Evolutionary conservation across 2,329 filamentous ascomycete species (phyloP).

Genomic region (Alternaria solani): DNA sequence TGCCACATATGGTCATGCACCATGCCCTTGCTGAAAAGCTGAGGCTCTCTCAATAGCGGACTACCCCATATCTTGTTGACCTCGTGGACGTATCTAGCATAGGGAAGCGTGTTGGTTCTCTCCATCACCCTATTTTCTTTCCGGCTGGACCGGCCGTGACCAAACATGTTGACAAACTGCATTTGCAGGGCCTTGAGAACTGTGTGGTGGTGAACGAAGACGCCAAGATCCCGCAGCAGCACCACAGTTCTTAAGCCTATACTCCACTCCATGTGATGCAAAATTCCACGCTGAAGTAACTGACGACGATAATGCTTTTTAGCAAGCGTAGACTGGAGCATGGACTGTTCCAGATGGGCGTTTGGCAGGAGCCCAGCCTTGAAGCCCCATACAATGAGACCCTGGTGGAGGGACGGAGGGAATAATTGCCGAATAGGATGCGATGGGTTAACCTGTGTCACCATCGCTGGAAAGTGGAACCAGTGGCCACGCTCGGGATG

Average conservation of each 20-base stretch:
- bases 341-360: constrained; percentile 34
- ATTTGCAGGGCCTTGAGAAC: constrained; percentile 39
- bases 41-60: constrained; percentile 34
- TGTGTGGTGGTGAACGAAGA: constrained; percentile 35
- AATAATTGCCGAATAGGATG: constrained; percentile 45
- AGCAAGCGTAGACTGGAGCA: constrained; percentile 21
- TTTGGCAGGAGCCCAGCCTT: constrained; percentile 37
- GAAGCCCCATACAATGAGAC: constrained; percentile 48
- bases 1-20: constrained; percentile 26
- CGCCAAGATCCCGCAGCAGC: constrained; percentile 39
- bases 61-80: constrained; percentile 44
- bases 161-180: constrained; percentile 43
- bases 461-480: constrained; percentile 24
- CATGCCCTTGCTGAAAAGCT: constrained; percentile 14
- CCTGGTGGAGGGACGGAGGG: constrained; percentile 34
- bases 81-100: constrained; percentile 33
- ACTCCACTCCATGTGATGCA: constrained; percentile 38
- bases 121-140: constrained; percentile 40
- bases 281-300: constrained; percentile 25
- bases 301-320: constrained; percentile 39
- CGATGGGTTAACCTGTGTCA: constrained; percentile 14
- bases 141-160: constrained; percentile 28
- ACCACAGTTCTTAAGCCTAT: constrained; percentile 39
- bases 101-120: constrained; percentile 27
- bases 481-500: constrained; percentile 24